Evolutionary conservation across 805 yeast genomes (phyloP).

Genomic region (Saccharomycopsis microspora): DNA sequence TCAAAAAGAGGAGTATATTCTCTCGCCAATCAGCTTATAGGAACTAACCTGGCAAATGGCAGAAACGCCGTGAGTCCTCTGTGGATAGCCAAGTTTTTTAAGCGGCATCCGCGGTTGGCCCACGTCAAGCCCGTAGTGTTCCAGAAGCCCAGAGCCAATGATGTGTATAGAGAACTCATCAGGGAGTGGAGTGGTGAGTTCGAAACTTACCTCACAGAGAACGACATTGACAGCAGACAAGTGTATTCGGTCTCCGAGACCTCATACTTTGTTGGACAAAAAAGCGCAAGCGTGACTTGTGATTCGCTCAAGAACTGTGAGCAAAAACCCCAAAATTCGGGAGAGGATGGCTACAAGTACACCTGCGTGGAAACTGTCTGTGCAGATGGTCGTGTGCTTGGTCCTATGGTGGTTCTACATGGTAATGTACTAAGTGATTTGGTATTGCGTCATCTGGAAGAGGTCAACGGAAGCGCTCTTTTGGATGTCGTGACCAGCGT

Average conservation of each 20-base stretch:
- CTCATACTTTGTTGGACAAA: background rate
- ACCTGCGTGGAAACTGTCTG: slow-evolving; percentile 9
- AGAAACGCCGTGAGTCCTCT: slow-evolving; percentile 5
- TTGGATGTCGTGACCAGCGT: slow-evolving; percentile 5
- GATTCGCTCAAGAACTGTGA: background rate
- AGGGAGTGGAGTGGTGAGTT: slow-evolving; percentile 8
- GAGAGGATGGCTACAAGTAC: background rate
- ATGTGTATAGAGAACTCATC: slow-evolving; percentile 2
- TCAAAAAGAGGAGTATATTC: slow-evolving; percentile 10
- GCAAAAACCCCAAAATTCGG: too few relatives aligned
- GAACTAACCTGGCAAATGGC: background rate
- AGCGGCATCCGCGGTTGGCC: slow-evolving; percentile 11
- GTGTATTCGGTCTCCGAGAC: slow-evolving; percentile 8
- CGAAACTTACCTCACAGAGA: background rate
- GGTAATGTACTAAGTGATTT: slow-evolving; percentile 5
- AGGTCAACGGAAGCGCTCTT: slow-evolving; percentile 4
- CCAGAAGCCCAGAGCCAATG: slow-evolving; percentile 13
- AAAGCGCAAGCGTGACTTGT: background rate
- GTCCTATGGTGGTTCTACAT: slow-evolving; percentile 7
- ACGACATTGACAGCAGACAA: slow-evolving; percentile 1
- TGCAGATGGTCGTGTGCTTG: slow-evolving; percentile 8
- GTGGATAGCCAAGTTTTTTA: slow-evolving; percentile 14
- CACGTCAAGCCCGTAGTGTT: slow-evolving; percentile 10
- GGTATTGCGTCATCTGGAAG: background rate
- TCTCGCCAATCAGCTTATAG: slow-evolving; percentile 10